These are phyloP conservation scores for Pythium scleroteichum DNA, from an alignment of 352 stramenopile species.

Conservation along the genomic window DNA sequence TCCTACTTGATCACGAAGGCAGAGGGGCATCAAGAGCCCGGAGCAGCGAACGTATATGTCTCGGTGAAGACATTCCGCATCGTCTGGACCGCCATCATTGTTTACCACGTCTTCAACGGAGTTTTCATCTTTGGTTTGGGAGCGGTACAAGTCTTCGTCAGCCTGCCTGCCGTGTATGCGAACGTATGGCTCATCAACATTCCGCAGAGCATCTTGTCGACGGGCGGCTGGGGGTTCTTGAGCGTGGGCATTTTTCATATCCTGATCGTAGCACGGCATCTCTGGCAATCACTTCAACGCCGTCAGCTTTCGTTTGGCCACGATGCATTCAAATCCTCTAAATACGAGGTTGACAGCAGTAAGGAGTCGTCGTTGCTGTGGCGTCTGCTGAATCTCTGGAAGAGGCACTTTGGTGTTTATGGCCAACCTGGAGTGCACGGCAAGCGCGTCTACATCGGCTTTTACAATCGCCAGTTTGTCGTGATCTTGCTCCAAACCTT, in stretches of 20 bases:
- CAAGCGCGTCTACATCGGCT: conserved; percentile 9
- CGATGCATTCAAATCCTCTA: background rate
- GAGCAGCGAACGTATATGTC: conserved; percentile 2
- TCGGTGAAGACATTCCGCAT: background rate
- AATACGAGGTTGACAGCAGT: background rate
- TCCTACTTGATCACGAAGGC: too few species aligned
- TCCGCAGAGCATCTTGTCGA: background rate
- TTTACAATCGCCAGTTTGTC: conserved; percentile 10
- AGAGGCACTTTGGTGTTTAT: conserved; percentile 7
- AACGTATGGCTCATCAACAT: conserved; percentile 16
- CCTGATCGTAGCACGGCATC: background rate
- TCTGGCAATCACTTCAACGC: background rate
- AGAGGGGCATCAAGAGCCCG: too few species aligned
- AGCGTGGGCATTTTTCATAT: background rate
- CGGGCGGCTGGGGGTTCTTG: conserved; percentile 4
- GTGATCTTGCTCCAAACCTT: conserved; percentile 23
- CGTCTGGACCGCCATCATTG: conserved; percentile 4
- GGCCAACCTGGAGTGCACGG: conserved; percentile 9
- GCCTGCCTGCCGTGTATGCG: conserved; percentile 5
- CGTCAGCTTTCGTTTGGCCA: conserved; percentile 10
- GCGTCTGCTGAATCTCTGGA: background rate
- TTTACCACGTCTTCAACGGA: conserved; percentile 15
- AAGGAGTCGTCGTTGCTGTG: background rate
- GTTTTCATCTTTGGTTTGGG: background rate
- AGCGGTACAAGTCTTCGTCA: conserved; percentile 6